phyloP scores from a whole-genome alignment of 805 yeast species.

The Ogataea wickerhamii region DNA sequence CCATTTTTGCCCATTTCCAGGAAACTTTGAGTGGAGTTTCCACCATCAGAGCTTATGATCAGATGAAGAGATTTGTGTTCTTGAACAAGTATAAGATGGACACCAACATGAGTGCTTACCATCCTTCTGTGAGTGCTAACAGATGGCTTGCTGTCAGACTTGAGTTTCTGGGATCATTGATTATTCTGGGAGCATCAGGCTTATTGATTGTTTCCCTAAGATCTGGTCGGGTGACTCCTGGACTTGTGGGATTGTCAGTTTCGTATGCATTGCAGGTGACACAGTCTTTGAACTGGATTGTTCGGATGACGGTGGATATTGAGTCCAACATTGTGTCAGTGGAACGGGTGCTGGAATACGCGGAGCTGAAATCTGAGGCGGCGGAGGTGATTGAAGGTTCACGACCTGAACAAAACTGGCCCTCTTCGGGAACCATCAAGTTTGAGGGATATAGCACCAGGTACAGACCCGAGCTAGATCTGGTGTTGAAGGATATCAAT shows the following conservation, averaged over 20 bases:
- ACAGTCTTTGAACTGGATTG: constrained; percentile 94
- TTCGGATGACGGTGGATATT: constrained; percentile 97
- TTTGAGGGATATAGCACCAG: constrained; percentile 77
- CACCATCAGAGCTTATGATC: constrained; percentile 71
- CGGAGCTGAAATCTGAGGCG: constrained; percentile 65
- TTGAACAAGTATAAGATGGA: constrained; percentile 73
- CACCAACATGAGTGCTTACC: constrained; percentile 84
- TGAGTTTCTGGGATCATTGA: constrained; percentile 85
- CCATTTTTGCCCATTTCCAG: constrained; percentile 81
- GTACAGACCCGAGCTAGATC: constrained; percentile 77
- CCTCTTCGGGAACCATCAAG: constrained; percentile 60
- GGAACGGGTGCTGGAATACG: constrained; percentile 63
- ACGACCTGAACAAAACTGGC: constrained; percentile 74
- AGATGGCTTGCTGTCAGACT: constrained; percentile 97
- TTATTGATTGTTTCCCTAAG: constrained; percentile 68
- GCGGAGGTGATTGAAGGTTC: constrained; percentile 45
- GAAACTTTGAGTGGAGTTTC: constrained; percentile 75
- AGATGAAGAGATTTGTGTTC: constrained; percentile 56
- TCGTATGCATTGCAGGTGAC: constrained; percentile 92
- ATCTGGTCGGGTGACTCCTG: constrained; percentile 74
- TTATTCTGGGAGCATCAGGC: constrained; percentile 83
- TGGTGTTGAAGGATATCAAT: constrained; percentile 67
- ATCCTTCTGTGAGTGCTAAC: constrained; percentile 88
- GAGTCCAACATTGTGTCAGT: constrained; percentile 92
- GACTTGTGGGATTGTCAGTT: constrained; percentile 89